Evolutionary conservation across 1,284 basidiomycete species (phyloP).

Genomic region (Trichosporon sp.): DNA sequence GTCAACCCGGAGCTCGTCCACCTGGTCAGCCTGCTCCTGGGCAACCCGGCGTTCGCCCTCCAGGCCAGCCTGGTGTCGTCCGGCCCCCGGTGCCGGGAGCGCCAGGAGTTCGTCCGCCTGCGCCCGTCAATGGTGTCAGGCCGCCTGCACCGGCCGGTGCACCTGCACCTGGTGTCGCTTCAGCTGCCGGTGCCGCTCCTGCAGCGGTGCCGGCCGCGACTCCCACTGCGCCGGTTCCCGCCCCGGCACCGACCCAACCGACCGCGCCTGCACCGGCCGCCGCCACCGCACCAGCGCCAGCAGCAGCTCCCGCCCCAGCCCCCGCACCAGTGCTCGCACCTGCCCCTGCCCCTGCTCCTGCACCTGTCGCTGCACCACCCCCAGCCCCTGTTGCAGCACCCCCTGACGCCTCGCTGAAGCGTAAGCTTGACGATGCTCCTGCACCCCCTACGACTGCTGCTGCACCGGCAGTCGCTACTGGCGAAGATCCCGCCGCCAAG

Average conservation of each 20-base stretch:
- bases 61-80: slow-evolving; percentile 9
- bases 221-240: not conserved
- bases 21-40: not conserved
- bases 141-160: slow-evolving; percentile 15
- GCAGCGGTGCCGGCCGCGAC: not conserved
- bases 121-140: slow-evolving; percentile 17
- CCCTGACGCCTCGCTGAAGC: not conserved
- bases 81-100: slow-evolving; percentile 10
- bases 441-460: not conserved
- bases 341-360: not conserved
- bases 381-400: not conserved
- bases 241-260: slow-evolving; percentile 11
- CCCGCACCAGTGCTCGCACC: not conserved
- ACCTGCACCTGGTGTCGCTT: not conserved
- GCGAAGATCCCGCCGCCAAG: slow-evolving; percentile 22
- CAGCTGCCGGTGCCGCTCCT: not conserved
- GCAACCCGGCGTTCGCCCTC: not conserved
- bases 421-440: slow-evolving; percentile 11
- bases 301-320: not conserved
- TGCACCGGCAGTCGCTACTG: not conserved
- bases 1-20: slow-evolving; percentile 19
- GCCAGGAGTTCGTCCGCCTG: slow-evolving; percentile 7
- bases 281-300: not conserved
- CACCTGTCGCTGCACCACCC: not conserved
- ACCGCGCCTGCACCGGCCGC: not conserved